These are phyloP conservation scores for Citrus reticulata DNA, from an alignment of 345 rosid genomes.

Conservation along the genomic window DNA sequence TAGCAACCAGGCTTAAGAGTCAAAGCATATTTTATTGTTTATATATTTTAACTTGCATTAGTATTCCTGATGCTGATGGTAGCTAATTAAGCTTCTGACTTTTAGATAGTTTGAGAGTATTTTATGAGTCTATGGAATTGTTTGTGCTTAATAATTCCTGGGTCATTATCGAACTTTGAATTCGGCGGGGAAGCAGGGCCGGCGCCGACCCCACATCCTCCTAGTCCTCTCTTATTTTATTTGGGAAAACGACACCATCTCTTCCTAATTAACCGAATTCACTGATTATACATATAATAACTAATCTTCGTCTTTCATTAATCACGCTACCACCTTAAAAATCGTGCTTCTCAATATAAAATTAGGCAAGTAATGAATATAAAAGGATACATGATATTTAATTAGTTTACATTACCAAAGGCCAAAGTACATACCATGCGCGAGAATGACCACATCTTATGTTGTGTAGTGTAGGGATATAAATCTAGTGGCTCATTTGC, in stretches of 20 bases:
- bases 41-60: not conserved
- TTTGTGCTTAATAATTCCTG: not conserved
- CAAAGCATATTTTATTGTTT: not conserved
- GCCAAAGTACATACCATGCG: not conserved
- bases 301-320: not conserved
- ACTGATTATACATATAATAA: not conserved
- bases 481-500: too few relatives aligned
- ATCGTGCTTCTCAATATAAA: not conserved
- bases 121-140: not conserved
- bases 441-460: not conserved
- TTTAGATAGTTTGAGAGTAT: not conserved
- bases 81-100: slow-evolving; percentile 5
- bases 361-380: not conserved
- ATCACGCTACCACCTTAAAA: not conserved
- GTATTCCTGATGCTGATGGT: not conserved
- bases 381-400: too few relatives aligned
- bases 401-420: not conserved
- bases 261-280: not conserved
- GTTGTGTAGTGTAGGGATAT: not conserved
- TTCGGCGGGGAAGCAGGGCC: slow-evolving; percentile 41
- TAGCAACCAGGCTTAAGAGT: not conserved
- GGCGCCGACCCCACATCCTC: slow-evolving; percentile 59
- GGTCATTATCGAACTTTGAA: slow-evolving; percentile 18
- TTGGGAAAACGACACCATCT: not conserved
- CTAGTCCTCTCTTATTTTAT: not conserved